A percentile compares a stretch with the other conserved stretches of the same genome.
Conservation (phyloP, 2,329 filamentous ascomycete genomes). For the Exophiala dermatitidis region DNA sequence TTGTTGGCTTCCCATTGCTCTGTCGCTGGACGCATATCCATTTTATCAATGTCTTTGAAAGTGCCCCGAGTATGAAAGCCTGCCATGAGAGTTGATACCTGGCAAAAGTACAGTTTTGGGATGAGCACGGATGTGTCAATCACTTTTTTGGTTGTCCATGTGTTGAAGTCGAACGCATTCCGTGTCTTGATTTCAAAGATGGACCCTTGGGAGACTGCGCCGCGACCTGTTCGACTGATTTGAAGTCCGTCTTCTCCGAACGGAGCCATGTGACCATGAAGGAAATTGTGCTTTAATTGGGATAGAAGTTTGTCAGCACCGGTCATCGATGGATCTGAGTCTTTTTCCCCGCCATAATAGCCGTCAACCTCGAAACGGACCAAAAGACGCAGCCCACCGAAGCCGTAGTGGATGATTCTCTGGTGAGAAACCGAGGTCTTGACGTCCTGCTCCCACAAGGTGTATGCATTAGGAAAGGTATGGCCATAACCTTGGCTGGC, state of each 20-base stretch:
- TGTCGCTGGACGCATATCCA: conserved; percentile 34
- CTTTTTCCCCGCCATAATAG: conserved; percentile 32
- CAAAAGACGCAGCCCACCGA: conserved; percentile 47
- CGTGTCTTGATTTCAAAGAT: conserved; percentile 1
- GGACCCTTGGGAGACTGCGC: neutral
- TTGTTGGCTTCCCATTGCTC: conserved; percentile 40
- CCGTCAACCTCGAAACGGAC: conserved; percentile 56
- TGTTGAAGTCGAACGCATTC: conserved; percentile 45
- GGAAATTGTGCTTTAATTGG: too few species aligned
- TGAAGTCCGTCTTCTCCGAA: too few species aligned
- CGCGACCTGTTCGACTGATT: neutral
- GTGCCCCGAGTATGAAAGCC: conserved; percentile 42
- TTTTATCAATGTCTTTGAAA: conserved; percentile 40
- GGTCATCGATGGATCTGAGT: too few species aligned
- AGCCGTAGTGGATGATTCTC: conserved; percentile 52
- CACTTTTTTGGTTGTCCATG: conserved; percentile 35
- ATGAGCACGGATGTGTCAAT: conserved; percentile 38
- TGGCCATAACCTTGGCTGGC: conserved; percentile 52
- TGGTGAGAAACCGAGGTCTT: conserved; percentile 55
- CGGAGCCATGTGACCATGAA: too few species aligned
- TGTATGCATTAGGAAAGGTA: conserved; percentile 60
- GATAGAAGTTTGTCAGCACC: too few species aligned
- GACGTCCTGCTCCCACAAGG: conserved; percentile 52
- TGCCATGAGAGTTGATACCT: conserved; percentile 47
- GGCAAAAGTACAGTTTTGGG: conserved; percentile 45